A percentile compares a stretch with the other conserved stretches of the same genome.
Evolutionary conservation across 257 asterid genomes (phyloP).

Genomic region (Verbena officinalis): DNA sequence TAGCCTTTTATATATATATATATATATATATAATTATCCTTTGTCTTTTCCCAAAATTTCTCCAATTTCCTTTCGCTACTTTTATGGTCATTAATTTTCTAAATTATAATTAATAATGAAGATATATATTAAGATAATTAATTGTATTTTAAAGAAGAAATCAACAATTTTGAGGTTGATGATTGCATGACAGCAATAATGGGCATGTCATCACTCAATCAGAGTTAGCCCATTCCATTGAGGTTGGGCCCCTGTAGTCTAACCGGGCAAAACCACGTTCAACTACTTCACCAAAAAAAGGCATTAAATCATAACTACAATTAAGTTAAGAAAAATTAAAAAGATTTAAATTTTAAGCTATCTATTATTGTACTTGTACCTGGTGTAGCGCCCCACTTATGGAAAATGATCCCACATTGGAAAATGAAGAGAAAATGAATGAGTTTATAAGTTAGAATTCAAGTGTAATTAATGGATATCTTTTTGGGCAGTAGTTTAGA

Average conservation of each 20-base stretch:
- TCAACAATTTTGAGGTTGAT: not conserved
- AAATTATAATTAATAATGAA: too few species aligned
- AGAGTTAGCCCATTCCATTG: not conserved
- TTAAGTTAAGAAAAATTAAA: not conserved
- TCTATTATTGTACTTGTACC: conserved; percentile 16
- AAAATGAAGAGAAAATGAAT: too few species aligned
- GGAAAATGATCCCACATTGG: too few species aligned
- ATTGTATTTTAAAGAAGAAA: not conserved
- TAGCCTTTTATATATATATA: not conserved
- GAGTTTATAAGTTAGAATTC: too few species aligned
- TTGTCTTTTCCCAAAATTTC: not conserved
- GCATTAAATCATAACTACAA: not conserved
- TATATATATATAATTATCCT: too few species aligned
- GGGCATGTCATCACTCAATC: too few species aligned
- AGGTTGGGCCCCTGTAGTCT: not conserved
- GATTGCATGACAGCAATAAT: not conserved
- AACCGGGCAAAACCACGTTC: not conserved
- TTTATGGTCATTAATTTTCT: too few species aligned
- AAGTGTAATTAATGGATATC: too few species aligned
- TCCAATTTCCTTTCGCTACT: not conserved
- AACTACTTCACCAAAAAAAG: not conserved
- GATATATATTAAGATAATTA: too few species aligned
- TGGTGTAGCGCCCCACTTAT: too few species aligned
- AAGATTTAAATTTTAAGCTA: not conserved
- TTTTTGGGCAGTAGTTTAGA: too few species aligned